Evolutionary conservation across 805 yeast genomes (phyloP), one percentile per base, ranked within the genome.

Genomic region (Myxozyma lipomycoides): DNA sequence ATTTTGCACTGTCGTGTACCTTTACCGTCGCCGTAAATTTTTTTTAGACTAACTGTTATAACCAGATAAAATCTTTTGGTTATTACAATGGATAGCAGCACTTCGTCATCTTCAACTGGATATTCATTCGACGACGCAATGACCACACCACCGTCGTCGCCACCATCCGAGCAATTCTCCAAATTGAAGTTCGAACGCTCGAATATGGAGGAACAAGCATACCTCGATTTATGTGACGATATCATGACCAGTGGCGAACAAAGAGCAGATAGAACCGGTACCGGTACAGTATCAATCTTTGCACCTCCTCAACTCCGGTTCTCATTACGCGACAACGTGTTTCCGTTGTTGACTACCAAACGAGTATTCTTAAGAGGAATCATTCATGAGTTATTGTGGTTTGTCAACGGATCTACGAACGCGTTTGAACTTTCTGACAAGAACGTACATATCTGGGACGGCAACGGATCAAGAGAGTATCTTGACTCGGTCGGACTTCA

Each of bases 391-490:
- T 73, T 93, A 26, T 74, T 93, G 12, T 93, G 99, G 99, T 93
- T 93, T 64, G 77, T 93, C 6, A 74, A 80, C 3, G 98, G 98
- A 0, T 79, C 83, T 56, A 93, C 99, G 0, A 95, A 91, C 65
- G 95, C 93, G 34, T 84, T 83, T 58, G 74, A 77, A 56, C 72
- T 93, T 39, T 72, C 83, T 15, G 95, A 83, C 2, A 78, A 83
- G 60, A 96, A 95, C 32, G 95, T 93, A n/a, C 90, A 82, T 64
- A 93, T 93, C 49, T 93, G 99, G 99, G 98, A 93, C 67, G 98
- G 98, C 17, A 93, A 93, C 67, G 98, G 98, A 9, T 86, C 95
- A 34, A 75, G 97, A 54, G 96, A 88, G 67, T 93, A 80, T 66
- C 73, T 93, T 48, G 97, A 93, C 66, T 76, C 79, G 3, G 70